Conservation (phyloP, 768 basidiomycete genomes). For the Podaxis pistillaris region DNA sequence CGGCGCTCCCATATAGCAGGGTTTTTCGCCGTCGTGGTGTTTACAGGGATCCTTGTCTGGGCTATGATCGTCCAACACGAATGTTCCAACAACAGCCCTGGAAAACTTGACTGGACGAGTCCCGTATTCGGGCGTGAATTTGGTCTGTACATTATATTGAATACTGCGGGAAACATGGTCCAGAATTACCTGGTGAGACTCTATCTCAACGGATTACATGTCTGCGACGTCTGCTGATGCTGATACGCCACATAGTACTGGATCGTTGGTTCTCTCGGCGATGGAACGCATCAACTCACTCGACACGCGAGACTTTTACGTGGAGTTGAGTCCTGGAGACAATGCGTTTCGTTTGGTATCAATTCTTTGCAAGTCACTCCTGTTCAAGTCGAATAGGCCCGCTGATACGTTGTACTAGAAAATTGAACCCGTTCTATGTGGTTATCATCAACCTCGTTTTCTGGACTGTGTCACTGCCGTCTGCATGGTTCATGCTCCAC, state of each 20-base stretch:
- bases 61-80: neutral
- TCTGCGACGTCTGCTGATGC: neutral
- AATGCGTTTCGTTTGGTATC: conserved; percentile 18
- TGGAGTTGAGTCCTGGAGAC: conserved; percentile 20
- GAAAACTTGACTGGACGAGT: neutral
- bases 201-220: neutral
- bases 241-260: neutral
- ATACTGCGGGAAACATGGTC: conserved; percentile 18
- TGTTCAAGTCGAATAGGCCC: neutral
- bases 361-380: neutral
- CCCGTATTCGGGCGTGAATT: conserved; percentile 4
- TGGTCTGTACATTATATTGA: conserved; percentile 19
- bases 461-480: neutral
- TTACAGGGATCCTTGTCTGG: neutral
- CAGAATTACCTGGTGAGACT: conserved; percentile 21
- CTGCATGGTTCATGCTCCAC: neutral
- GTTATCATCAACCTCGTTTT: neutral
- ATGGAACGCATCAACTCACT: conserved; percentile 13
- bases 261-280: neutral
- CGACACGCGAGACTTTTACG: conserved; percentile 19
- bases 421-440: neutral
- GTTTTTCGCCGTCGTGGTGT: neutral
- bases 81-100: neutral
- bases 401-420: neutral
- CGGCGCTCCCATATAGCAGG: neutral